phyloP scores from a whole-genome alignment of 371 early-diverging fungal species.

The Thermomucor indicae-seudaticae region DNA sequence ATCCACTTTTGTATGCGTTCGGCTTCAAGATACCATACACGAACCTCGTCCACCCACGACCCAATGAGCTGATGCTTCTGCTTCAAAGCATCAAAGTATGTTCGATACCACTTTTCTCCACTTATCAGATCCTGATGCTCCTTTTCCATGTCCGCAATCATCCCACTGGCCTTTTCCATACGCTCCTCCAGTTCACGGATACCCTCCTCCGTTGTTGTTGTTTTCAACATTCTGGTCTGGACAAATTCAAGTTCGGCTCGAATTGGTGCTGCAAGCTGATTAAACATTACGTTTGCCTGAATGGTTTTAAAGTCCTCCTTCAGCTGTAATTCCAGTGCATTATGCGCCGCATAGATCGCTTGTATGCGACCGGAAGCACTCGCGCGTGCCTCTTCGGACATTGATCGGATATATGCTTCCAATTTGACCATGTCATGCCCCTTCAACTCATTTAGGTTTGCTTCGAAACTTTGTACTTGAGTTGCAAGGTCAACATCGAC shows the following conservation, averaged over 20 bases:
- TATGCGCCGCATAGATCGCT: conserved; percentile 24
- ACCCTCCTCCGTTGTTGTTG: conserved; percentile 31
- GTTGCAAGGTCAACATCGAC: conserved; percentile 6
- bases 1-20: conserved; percentile 44
- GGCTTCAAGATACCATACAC: conserved; percentile 48
- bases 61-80: conserved; percentile 30
- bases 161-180: conserved; percentile 11
- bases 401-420: conserved; percentile 1
- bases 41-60: conserved; percentile 48
- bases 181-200: conserved; percentile 34
- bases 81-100: conserved; percentile 9
- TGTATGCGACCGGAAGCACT: conserved; percentile 14
- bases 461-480: conserved; percentile 7
- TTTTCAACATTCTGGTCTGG: conserved; percentile 41
- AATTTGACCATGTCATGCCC: conserved; percentile 7
- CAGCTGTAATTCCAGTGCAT: conserved; percentile 16
- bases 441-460: conserved; percentile 2
- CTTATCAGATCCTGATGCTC: conserved; percentile 1
- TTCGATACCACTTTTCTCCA: conserved; percentile 1
- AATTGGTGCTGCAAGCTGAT: conserved; percentile 16
- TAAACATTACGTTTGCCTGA: conserved; percentile 6
- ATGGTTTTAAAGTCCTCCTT: conserved; percentile 12
- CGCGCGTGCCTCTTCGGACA: conserved; percentile 10
- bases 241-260: conserved; percentile 48
- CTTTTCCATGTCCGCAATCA: conserved; percentile 9